Base-by-base conservation (phyloP, 106 monocot species). In the Dendrobium catenatum region DNA sequence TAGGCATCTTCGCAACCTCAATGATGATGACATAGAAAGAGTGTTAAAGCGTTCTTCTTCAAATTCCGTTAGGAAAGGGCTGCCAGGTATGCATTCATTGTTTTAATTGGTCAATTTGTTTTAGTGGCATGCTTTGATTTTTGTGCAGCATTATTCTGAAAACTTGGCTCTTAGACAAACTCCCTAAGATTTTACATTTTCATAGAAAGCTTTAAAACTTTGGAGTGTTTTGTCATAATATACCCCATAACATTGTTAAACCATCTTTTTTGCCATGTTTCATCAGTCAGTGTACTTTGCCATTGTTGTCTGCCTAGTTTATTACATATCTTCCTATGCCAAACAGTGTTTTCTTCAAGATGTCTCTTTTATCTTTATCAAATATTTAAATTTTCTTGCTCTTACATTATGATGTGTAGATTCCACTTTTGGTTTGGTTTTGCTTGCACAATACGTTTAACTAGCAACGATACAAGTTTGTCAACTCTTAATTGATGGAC, bases 1-100 rank as follows among this genome's bases (percentile, higher is more conserved):
- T 77, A 97, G 96, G 92, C 86, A 94, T 86, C 81, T 94, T 75
- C 87, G 94, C 29, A 86, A 85, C 59, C 89, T 97, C 44, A 81
- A 79, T 72, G 85, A 83, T 74, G 90, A 82, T 84, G 96, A 97
- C 84, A 83, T 97, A 61, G 94, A 97, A 86, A 89, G 87, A 84
- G 82, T 87, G 15, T 79, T 86, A 73, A 85, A 81, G 59, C 81
- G 82, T 82, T 59, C 56, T 8, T 86, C 92, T 48, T 84, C 85
- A 58, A 77, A 68, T 75, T 85, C 82, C 15, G 73, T 68, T 75
- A 55, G 80, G 47, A 88, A 93, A 86, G 94, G 92, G 42, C 85
- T 97, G 37, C 92, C 96, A 79, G 96, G 96, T 97, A 86, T 77
- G 6, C 66, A 18, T 33, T 80, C 18, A 9, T 76, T 77, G 47